Evolutionary conservation across 768 basidiomycete species (phyloP), one percentile per base, ranked within the genome.

Genomic region (Cystobasidium onofrii): DNA sequence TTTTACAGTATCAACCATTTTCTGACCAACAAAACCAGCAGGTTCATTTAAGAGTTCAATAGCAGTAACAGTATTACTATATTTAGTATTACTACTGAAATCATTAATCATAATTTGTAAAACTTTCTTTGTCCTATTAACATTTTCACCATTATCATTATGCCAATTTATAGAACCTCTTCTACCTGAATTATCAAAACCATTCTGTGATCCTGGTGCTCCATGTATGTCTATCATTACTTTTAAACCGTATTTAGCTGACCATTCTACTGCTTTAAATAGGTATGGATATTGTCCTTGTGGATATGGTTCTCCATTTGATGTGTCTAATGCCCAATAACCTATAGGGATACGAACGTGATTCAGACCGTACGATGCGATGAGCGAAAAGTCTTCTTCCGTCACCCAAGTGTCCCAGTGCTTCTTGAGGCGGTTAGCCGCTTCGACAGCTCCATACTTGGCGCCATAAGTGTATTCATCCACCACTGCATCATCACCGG

Each of bases 401-500:
- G 67, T 75, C 43, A 75, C 70, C 69, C 74, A 75, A n/a, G 69
- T 64, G 25, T 9, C 31, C 74, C 74, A 75, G 74, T 75, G 74
- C 4, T n/a, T 20, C 41, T 15, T 64, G 2, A 75, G 61, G 4
- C 39, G 41, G 7, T 29, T 1, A 0, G 70, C 74, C 18, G 39
- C 63, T 31, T 64, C 74, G 23, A 27, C 34, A 13, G 62, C 18
- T 6, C 25, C 46, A 29, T 73, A 73, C 25, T 73, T 72, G 7
- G 33, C 52, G 9, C 74, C 62, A 41, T 64, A 73, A 6, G 74
- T 75, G 25, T 85, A 91, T 77, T 91, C 90, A 80, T 92, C 90
- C 69, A 89, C 83, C 77, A 88, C 88, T 75, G 81, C 81, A 66
- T 72, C 76, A 77, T 85, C 84, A 27, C 86, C 87, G 0, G 89